These are phyloP conservation scores for Herpotrichia juniperi DNA, from an alignment of 2,329 filamentous ascomycete species.

Conservation along the genomic window DNA sequence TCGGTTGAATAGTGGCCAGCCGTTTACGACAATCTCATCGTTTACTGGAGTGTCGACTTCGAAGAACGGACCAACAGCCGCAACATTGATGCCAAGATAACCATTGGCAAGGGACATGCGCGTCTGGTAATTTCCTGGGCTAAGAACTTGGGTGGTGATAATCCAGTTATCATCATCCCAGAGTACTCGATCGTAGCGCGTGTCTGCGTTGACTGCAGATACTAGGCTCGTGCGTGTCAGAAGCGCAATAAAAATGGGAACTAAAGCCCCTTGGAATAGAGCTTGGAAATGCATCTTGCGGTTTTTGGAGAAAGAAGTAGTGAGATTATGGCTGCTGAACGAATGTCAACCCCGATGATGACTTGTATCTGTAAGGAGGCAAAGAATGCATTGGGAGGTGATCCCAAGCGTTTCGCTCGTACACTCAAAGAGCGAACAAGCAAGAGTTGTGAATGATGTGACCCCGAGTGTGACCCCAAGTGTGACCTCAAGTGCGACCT, in stretches of 20 bases:
- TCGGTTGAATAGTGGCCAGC: constrained; percentile 70
- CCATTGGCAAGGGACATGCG: constrained; percentile 63
- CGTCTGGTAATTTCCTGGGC: constrained; percentile 65
- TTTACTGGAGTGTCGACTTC: constrained; percentile 59
- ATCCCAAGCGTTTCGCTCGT: no score
- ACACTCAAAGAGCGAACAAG: background rate
- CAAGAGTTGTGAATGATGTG: no score
- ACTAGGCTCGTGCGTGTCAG: background rate
- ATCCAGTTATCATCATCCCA: constrained; percentile 67
- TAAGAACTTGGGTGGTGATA: constrained; percentile 59
- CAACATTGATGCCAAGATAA: constrained; percentile 68
- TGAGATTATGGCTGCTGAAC: constrained; percentile 1
- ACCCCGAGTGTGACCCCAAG: no score
- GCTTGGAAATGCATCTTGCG: background rate
- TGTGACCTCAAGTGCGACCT: no score
- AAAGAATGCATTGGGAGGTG: background rate
- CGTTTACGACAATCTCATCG: constrained; percentile 64
- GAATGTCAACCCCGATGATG: background rate
- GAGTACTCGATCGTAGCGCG: constrained; percentile 50
- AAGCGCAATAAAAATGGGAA: background rate
- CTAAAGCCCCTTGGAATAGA: background rate
- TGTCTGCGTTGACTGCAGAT: constrained; percentile 1
- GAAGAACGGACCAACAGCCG: constrained; percentile 67
- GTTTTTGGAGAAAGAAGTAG: background rate
- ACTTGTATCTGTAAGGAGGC: background rate